A percentile compares a stretch with the other conserved stretches of the same genome.
Conservation (phyloP, 148 eudicot genomes). For the Nepenthes mirabilis region DNA sequence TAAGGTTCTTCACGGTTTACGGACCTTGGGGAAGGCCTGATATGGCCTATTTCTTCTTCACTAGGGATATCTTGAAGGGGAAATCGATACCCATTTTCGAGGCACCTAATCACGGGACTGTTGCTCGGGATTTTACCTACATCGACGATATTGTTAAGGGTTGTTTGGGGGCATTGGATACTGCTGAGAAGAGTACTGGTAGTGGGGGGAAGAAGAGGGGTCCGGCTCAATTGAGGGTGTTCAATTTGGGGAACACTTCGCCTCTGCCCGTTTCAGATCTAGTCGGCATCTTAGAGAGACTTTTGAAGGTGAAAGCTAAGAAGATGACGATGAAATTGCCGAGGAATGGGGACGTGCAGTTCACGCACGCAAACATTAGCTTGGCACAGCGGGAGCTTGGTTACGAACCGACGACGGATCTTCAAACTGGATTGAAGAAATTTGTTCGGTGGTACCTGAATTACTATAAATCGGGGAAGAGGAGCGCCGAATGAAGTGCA, state of each 20-base stretch:
- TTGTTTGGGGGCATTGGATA: conserved; percentile 70
- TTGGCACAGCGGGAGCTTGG: conserved; percentile 63
- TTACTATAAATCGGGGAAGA: conserved; percentile 54
- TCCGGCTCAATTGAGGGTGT: conserved; percentile 65
- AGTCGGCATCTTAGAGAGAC: conserved; percentile 62
- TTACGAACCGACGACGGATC: conserved; percentile 59
- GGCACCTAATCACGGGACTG: conserved; percentile 61
- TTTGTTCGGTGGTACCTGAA: conserved; percentile 66
- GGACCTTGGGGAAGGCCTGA: conserved; percentile 94
- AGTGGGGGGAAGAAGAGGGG: conserved; percentile 73
- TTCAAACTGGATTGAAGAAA: conserved; percentile 70
- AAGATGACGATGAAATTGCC: conserved; percentile 56
- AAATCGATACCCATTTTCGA: conserved; percentile 57
- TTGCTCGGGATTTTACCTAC: conserved; percentile 74
- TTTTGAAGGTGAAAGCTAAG: conserved; percentile 69
- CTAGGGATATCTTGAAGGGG: conserved; percentile 61
- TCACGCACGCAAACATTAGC: conserved; percentile 72
- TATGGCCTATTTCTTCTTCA: conserved; percentile 80
- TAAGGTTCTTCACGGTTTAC: conserved; percentile 76
- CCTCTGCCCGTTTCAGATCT: conserved; percentile 79
- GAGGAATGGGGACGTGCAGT: conserved; percentile 72
- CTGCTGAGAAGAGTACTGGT: conserved; percentile 80
- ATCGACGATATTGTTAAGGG: conserved; percentile 86
- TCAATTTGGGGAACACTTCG: conserved; percentile 76
- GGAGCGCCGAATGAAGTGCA: conserved; percentile 14